Evolutionary conservation across 1,284 basidiomycete genomes (phyloP).

Genomic region (Ganoderma leucocontextum): DNA sequence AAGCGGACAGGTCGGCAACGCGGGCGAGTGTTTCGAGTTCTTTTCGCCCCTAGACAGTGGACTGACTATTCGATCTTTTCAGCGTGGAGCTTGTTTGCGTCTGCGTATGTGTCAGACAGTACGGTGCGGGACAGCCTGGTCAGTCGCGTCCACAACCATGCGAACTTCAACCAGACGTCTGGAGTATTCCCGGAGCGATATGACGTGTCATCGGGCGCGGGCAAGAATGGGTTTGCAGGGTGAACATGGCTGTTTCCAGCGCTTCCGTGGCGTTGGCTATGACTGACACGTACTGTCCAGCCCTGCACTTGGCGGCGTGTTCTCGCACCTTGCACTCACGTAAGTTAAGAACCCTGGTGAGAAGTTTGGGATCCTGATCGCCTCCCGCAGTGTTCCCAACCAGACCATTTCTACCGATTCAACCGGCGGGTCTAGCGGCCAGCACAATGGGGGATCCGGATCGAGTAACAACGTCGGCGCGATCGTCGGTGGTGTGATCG

Average conservation of each 20-base stretch:
- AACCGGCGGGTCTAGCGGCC: neutral
- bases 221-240: conserved; percentile 28
- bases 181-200: conserved; percentile 35
- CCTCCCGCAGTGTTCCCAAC: conserved; percentile 27
- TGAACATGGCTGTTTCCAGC: conserved; percentile 11
- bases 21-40: conserved; percentile 18
- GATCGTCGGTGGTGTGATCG: conserved; percentile 33
- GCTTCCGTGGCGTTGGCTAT: neutral
- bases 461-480: conserved; percentile 18
- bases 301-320: conserved; percentile 35
- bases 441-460: neutral
- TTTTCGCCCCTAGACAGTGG: neutral
- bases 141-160: conserved; percentile 33
- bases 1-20: conserved; percentile 22
- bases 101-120: conserved; percentile 33
- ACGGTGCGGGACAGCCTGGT: conserved; percentile 34
- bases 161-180: conserved; percentile 32
- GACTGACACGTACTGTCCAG: conserved; percentile 17
- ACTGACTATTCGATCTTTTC: too few species aligned
- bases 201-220: conserved; percentile 22
- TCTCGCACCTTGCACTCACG: conserved; percentile 36
- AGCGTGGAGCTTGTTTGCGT: conserved; percentile 40
- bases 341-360: conserved; percentile 14
- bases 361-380: neutral
- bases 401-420: conserved; percentile 25